These are phyloP conservation scores for Vitis hybrid DNA, from an alignment of 177 flowering plant species.

Conservation along the genomic window DNA sequence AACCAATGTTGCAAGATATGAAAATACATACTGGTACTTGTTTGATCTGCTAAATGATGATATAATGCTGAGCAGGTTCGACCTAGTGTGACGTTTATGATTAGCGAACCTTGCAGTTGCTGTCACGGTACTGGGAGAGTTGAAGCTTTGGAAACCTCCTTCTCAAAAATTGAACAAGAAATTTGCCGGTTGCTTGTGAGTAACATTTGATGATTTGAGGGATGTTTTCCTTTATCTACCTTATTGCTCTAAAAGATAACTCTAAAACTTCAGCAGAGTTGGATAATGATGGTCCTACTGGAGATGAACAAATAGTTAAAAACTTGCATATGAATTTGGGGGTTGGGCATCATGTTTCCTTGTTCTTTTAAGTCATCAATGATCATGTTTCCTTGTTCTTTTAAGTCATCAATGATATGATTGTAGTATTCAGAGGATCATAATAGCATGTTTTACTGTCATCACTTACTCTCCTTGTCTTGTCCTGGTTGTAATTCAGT, in stretches of 20 bases:
- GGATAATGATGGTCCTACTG: not conserved
- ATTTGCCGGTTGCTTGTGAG: constrained; percentile 84
- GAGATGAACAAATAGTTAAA: not conserved
- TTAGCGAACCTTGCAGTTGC: constrained; percentile 90
- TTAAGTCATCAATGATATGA: not conserved
- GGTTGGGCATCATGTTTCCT: not conserved
- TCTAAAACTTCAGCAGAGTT: not conserved
- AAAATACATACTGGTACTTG: not conserved
- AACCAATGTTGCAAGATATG: too few species aligned
- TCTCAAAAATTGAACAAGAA: constrained; percentile 92
- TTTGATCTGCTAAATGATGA: constrained; percentile 8
- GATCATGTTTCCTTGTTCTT: not conserved
- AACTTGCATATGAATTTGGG: not conserved
- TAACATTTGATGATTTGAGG: constrained; percentile 4
- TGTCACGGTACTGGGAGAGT: constrained; percentile 97
- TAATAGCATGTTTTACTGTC: not conserved
- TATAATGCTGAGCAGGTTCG: constrained; percentile 65
- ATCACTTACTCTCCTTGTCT: not conserved
- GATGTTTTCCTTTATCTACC: not conserved
- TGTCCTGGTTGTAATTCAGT: not conserved
- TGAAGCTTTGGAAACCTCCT: constrained; percentile 90
- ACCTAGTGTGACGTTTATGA: constrained; percentile 96
- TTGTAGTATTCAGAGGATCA: not conserved
- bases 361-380: not conserved
- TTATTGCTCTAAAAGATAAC: constrained; percentile 4